Evolutionary conservation across 345 rosid species (phyloP), one percentile per base, ranked within the genome.

Genomic region (Punica granatum): DNA sequence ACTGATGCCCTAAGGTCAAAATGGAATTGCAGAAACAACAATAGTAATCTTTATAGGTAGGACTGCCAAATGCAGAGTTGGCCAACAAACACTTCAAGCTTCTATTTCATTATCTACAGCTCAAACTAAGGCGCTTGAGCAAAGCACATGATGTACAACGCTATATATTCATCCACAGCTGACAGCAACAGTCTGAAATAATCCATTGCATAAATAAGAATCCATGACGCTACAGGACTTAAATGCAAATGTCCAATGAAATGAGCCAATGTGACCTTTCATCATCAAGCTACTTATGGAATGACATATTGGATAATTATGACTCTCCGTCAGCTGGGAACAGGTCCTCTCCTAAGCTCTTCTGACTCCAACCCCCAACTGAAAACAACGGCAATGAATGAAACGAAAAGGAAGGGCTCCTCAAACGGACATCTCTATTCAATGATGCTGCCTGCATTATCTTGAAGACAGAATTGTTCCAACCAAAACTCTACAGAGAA

Each of bases 31-130:
- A 10, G 49, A 28, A 63, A 36, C 58, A 69, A 54, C 9, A 63
- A 67, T 23, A 28, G 10, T 30, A 30, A 74, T 23, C 64, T 37
- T 33, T 16, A 3, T 1, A 60, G 70, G 58, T 64, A 64, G 70
- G 70, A 73, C 60, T 60, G 68, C 51, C 32, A 43, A 69, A 43
- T 63, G 69, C 76, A 69, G 7, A 68, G 80, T 83, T 80, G 89
- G 80, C 80, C 80, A 86, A 82, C 87, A 74, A 83, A 79, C 75
- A 77, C 65, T 35, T 18, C 39, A 53, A 72, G 72, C 74, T 85
- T 78, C 85, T 70, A 70, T 71, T 75, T 65, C 65, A 72, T 81
- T 77, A 76, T 78, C 75, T 18, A 66, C 72, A 44, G 16, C 19
- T 36, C 32, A 28, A 56, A 26, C 26, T 26, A 56, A 26, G 19